Percentiles rank a stretch among this genome's conserved stretches.
Evolutionary conservation across 2,329 filamentous ascomycete species (phyloP).

Genomic region (Botrytis fabae): DNA sequence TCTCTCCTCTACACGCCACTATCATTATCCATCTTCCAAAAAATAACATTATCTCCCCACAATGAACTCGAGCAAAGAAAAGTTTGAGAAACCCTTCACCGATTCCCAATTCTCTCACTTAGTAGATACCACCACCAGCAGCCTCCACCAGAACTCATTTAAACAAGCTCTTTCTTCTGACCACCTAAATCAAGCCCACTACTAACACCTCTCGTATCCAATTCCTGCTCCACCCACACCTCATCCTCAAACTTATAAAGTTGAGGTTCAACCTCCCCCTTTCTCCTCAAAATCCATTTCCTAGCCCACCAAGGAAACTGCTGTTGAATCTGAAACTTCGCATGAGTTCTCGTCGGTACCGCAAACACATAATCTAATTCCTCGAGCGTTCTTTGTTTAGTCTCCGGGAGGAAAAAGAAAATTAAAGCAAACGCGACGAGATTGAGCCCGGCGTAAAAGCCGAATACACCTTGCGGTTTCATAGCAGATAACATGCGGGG

Average conservation of each 20-base stretch:
- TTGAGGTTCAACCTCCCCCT: constrained; percentile 33
- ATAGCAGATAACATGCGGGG: constrained; percentile 34
- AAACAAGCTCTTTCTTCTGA: constrained; percentile 1
- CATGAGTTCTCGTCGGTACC: constrained; percentile 37
- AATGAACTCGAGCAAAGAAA: background rate
- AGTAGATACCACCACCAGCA: background rate
- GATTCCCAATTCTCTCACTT: background rate
- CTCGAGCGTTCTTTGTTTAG: constrained; percentile 49
- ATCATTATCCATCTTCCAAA: background rate
- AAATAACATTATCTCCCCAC: background rate
- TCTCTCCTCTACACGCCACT: background rate
- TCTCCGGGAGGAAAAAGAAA: constrained; percentile 59
- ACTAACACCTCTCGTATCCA: constrained; percentile 14
- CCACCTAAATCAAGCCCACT: background rate
- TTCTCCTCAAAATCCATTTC: constrained; percentile 35
- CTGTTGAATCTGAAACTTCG: constrained; percentile 36
- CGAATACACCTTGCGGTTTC: constrained; percentile 47
- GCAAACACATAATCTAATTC: constrained; percentile 50
- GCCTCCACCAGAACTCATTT: background rate
- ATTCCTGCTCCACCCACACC: constrained; percentile 10
- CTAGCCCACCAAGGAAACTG: constrained; percentile 35
- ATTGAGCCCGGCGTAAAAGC: constrained; percentile 58
- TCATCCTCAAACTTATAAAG: constrained; percentile 25
- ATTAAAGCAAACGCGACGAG: constrained; percentile 56
- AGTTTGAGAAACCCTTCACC: background rate